Percentiles rank a stretch among this genome's conserved stretches.
Conservation (phyloP, 2,329 filamentous ascomycete species). For the Fusarium falciforme region DNA sequence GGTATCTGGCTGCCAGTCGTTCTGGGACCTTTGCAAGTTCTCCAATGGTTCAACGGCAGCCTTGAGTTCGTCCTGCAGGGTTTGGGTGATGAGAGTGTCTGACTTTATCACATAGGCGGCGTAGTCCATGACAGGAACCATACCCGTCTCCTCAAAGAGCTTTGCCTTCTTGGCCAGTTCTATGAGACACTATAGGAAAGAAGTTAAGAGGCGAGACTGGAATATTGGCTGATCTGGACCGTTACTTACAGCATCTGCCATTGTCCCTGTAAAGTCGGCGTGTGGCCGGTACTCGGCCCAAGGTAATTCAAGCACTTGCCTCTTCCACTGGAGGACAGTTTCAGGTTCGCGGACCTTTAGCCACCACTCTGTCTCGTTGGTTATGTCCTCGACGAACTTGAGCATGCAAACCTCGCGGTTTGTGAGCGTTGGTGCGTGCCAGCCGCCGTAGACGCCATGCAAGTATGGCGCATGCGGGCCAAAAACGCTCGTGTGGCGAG, state of each 20-base stretch:
- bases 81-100: background rate
- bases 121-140: background rate
- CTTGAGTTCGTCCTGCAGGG: background rate
- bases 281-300: background rate
- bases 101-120: conserved; percentile 1
- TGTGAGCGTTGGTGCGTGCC: background rate
- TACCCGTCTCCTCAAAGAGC: background rate
- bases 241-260: background rate
- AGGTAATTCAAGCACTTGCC: background rate
- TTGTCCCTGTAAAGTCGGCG: background rate
- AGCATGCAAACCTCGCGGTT: conserved; percentile 46
- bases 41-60: background rate
- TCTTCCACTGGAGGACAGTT: conserved; percentile 1
- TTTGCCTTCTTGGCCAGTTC: background rate
- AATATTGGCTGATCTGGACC: background rate
- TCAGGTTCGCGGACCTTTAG: conserved; percentile 29
- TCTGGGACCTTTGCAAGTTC: fast-evolving
- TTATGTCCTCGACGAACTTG: conserved; percentile 42
- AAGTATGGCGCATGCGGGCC: background rate
- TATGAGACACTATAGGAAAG: background rate
- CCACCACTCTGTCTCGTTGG: conserved; percentile 47
- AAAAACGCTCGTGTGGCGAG: background rate
- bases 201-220: background rate
- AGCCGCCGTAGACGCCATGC: background rate
- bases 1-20: conserved; percentile 12